phyloP scores from a whole-genome alignment of 768 basidiomycete genomes.

The Termitomyces sp. region DNA sequence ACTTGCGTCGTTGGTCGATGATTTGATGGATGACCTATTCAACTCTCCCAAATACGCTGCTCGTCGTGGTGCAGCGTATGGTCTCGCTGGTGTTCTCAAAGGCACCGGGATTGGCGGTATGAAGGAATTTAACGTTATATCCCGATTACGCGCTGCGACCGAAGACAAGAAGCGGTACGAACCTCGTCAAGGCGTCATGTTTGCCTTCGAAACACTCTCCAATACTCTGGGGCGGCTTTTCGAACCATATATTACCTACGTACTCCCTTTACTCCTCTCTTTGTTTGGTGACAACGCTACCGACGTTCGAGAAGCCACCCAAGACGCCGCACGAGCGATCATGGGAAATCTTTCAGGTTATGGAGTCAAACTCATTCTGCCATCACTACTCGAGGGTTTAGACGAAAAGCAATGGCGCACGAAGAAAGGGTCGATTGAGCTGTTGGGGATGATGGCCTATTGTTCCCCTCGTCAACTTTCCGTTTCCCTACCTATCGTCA shows the following conservation, averaged over 20 bases:
- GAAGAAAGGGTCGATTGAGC: conserved; percentile 95
- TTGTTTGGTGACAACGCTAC: conserved; percentile 82
- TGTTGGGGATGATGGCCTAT: conserved; percentile 98
- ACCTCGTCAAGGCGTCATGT: conserved; percentile 89
- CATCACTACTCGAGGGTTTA: conserved; percentile 81
- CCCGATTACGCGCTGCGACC: conserved; percentile 63
- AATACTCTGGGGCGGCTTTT: conserved; percentile 83
- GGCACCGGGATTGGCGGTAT: conserved; percentile 85
- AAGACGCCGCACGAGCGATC: conserved; percentile 88
- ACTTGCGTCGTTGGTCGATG: conserved; percentile 62
- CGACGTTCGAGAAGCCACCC: conserved; percentile 91
- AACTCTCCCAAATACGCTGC: conserved; percentile 82
- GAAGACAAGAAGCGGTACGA: conserved; percentile 91
- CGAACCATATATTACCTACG: conserved; percentile 85
- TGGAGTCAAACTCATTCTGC: conserved; percentile 92
- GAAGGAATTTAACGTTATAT: conserved; percentile 79
- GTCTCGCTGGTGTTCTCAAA: conserved; percentile 86
- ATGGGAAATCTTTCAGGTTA: conserved; percentile 95
- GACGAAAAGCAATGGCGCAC: conserved; percentile 99
- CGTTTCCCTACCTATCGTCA: conserved; percentile 90
- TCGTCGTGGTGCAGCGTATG: conserved; percentile 97
- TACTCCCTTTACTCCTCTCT: conserved; percentile 77
- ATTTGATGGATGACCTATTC: conserved; percentile 72
- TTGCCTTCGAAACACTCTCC: conserved; percentile 90
- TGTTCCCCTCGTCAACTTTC: conserved; percentile 95